These are phyloP conservation scores for Aspergillus novoparasiticus DNA, from an alignment of 2,329 filamentous ascomycete genomes.

Conservation along the genomic window DNA sequence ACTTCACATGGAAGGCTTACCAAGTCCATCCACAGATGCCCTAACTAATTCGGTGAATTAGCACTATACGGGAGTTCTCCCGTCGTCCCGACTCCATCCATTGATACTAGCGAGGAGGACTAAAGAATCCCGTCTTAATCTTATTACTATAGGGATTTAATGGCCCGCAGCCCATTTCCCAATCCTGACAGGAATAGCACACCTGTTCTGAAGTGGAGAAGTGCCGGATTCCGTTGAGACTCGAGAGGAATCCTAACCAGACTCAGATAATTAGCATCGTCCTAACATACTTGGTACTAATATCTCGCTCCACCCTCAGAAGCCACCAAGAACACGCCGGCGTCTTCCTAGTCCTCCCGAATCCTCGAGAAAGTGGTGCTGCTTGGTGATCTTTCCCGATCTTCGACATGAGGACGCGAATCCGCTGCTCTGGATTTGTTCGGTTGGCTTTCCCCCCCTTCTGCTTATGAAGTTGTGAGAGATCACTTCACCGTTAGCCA, in stretches of 20 bases:
- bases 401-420: conserved; percentile 1
- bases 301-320: conserved; percentile 1
- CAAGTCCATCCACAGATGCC: neutral
- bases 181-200: neutral
- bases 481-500: neutral
- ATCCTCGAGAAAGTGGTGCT: neutral
- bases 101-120: neutral
- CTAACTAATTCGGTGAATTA: neutral
- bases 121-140: conserved; percentile 3
- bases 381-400: conserved; percentile 3
- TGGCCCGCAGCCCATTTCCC: neutral
- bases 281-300: neutral
- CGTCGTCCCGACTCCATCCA: conserved; percentile 3
- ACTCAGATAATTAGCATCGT: conserved; percentile 2
- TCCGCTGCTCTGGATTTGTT: conserved; percentile 2
- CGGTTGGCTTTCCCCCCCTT: neutral
- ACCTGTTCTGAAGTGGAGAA: neutral
- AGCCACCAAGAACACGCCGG: conserved; percentile 5
- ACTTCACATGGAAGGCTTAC: neutral
- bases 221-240: neutral
- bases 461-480: neutral
- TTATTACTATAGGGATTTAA: conserved; percentile 1
- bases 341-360: conserved; percentile 1
- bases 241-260: neutral
- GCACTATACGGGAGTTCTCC: conserved; percentile 1